These are phyloP conservation scores for Magnolia sinica DNA, from an alignment of 164 flowering plant genomes.

Conservation along the genomic window DNA sequence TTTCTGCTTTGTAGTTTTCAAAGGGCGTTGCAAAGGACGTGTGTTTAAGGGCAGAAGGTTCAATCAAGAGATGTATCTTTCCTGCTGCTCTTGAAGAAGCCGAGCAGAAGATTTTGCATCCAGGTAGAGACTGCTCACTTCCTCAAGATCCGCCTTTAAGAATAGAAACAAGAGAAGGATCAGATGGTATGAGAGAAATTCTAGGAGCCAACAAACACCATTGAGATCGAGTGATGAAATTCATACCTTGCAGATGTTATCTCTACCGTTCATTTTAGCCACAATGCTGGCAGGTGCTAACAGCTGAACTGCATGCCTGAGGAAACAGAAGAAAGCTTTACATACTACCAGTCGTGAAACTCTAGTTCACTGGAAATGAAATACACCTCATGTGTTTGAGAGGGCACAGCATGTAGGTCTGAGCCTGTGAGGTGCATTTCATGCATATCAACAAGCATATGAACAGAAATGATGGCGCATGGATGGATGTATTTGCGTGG, in stretches of 20 bases:
- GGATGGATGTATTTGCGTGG: too few species aligned
- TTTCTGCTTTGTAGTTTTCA: background rate
- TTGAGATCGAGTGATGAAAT: background rate
- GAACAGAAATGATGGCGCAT: background rate
- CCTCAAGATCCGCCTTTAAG: conserved; percentile 78
- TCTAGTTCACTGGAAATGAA: background rate
- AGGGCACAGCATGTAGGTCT: background rate
- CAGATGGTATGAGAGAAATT: background rate
- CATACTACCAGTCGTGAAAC: background rate
- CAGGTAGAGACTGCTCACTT: conserved; percentile 61
- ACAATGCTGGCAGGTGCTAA: conserved; percentile 78
- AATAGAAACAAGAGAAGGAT: background rate
- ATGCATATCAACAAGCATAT: background rate
- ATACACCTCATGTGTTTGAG: background rate
- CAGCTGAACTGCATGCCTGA: conserved; percentile 87
- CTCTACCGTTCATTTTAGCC: conserved; percentile 83
- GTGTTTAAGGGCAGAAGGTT: background rate
- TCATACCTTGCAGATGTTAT: conserved; percentile 76
- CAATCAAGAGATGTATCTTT: conserved; percentile 38
- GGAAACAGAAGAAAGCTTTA: background rate
- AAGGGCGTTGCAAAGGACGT: background rate
- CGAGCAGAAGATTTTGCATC: conserved; percentile 95
- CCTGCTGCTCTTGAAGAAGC: conserved; percentile 92
- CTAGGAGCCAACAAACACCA: background rate
- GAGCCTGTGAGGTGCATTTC: too few species aligned